A percentile compares a stretch with the other conserved stretches of the same genome.
phyloP scores from a whole-genome alignment of 1,139 yeast species.

The Saccharomyces hybrid region DNA sequence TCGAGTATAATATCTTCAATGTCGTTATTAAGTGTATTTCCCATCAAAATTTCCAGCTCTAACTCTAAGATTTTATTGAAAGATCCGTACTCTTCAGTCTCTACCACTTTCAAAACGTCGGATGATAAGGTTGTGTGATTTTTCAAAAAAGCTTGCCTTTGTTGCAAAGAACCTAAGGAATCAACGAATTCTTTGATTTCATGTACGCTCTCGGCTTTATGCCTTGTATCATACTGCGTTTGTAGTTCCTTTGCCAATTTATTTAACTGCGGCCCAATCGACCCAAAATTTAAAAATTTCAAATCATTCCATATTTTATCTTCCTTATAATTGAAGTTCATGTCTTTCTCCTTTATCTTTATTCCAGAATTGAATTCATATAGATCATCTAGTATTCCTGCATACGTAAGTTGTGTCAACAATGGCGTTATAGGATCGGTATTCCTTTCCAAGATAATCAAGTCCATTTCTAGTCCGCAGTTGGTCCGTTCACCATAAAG shows the following conservation, averaged over 20 bases:
- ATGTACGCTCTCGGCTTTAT: slow-evolving; percentile 50
- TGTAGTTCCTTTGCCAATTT: slow-evolving; percentile 64
- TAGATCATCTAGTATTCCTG: slow-evolving; percentile 74
- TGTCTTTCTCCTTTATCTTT: slow-evolving; percentile 31
- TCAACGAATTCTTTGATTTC: slow-evolving; percentile 69
- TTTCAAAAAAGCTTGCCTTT: slow-evolving; percentile 59
- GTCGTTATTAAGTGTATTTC: slow-evolving; percentile 18
- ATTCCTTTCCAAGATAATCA: slow-evolving; percentile 72
- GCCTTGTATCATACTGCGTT: slow-evolving; percentile 56
- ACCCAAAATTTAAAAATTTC: slow-evolving; percentile 67
- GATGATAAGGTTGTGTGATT: slow-evolving; percentile 77
- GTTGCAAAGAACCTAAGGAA: slow-evolving; percentile 59
- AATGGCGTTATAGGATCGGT: slow-evolving; percentile 66
- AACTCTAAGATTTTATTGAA: slow-evolving; percentile 56
- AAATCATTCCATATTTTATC: slow-evolving; percentile 44
- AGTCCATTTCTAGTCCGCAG: slow-evolving; percentile 40
- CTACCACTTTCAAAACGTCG: slow-evolving; percentile 49
- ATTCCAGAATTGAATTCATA: slow-evolving; percentile 43
- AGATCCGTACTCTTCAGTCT: slow-evolving; percentile 33
- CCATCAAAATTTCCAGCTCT: slow-evolving; percentile 46
- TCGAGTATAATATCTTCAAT: slow-evolving; percentile 21
- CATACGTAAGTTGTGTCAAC: slow-evolving; percentile 70
- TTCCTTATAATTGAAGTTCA: slow-evolving; percentile 17
- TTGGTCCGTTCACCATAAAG: slow-evolving; percentile 30
- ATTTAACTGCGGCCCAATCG: slow-evolving; percentile 69